Evolutionary conservation across 192 early-diverging fungal species (phyloP).

Genomic region (Martensiomyces pterosporus): DNA sequence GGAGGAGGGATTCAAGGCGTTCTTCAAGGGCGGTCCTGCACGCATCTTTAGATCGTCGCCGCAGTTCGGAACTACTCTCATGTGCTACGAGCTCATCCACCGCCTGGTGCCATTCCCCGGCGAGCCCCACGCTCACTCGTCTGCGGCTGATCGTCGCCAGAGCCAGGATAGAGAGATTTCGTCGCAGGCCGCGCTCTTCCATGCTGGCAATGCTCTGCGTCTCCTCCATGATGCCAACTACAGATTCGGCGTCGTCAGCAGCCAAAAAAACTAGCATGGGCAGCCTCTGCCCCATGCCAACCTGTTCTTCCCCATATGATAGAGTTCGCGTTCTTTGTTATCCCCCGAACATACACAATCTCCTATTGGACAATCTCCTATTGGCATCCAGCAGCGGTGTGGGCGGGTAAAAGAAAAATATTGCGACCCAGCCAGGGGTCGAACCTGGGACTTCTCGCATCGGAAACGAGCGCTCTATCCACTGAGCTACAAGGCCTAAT

Average conservation of each 20-base stretch:
- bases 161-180: conserved; percentile 26
- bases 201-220: conserved; percentile 38
- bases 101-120: conserved; percentile 56
- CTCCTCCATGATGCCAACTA: conserved; percentile 44
- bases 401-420: no score
- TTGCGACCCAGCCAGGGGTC: no score
- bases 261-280: no score
- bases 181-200: conserved; percentile 39
- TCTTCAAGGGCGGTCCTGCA: conserved; percentile 95
- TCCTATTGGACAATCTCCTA: no score
- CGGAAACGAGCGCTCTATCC: no score
- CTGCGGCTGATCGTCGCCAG: conserved; percentile 12
- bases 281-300: no score
- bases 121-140: conserved; percentile 17
- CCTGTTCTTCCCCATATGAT: no score
- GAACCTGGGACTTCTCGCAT: no score
- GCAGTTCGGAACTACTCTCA: conserved; percentile 95
- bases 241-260: conserved; percentile 47
- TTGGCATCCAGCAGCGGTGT: no score
- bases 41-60: conserved; percentile 92
- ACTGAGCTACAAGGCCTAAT: no score
- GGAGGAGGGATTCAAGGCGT: conserved; percentile 91
- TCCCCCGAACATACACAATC: no score
- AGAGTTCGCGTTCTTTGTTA: no score
- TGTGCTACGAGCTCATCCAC: conserved; percentile 87